Percentiles rank a stretch among this genome's conserved stretches.
These are phyloP conservation scores for Aureobasidium sp. DNA, from an alignment of 2,329 filamentous ascomycete species.

Conservation along the genomic window DNA sequence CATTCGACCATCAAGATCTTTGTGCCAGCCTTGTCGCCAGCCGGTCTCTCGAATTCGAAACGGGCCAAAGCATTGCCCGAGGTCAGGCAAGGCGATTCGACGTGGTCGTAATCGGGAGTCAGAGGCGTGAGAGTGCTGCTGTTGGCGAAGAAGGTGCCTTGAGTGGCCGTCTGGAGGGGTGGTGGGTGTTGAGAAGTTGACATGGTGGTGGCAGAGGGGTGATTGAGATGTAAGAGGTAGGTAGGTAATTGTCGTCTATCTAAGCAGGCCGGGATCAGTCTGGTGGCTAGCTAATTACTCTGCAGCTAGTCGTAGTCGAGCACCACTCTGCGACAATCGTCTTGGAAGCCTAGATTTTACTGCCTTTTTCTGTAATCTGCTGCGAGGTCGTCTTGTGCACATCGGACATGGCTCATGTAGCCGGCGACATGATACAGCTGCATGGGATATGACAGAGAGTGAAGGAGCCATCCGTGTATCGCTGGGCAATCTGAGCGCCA, in stretches of 20 bases:
- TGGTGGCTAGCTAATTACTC: background rate
- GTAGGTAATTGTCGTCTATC: no score
- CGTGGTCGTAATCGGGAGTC: constrained; percentile 24
- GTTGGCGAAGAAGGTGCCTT: constrained; percentile 8
- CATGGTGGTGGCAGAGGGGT: background rate
- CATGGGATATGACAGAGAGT: background rate
- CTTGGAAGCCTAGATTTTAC: background rate
- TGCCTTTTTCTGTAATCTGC: background rate
- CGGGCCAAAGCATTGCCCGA: constrained; percentile 58
- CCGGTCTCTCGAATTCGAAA: constrained; percentile 77
- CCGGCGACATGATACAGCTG: background rate
- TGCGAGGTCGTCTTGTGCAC: background rate
- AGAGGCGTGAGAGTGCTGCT: constrained; percentile 1
- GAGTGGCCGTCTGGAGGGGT: background rate
- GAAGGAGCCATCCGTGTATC: background rate
- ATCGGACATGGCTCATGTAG: background rate
- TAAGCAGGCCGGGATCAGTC: background rate
- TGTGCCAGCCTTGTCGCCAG: constrained; percentile 79
- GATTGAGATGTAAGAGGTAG: background rate
- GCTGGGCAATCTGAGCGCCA: background rate
- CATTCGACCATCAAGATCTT: constrained; percentile 94
- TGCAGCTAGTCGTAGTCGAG: background rate
- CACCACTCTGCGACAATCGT: background rate
- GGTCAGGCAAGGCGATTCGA: constrained; percentile 39
- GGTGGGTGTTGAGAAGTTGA: background rate